Conservation (phyloP, 176 grass and related monocot genomes). For the Oryza rufipogon region DNA sequence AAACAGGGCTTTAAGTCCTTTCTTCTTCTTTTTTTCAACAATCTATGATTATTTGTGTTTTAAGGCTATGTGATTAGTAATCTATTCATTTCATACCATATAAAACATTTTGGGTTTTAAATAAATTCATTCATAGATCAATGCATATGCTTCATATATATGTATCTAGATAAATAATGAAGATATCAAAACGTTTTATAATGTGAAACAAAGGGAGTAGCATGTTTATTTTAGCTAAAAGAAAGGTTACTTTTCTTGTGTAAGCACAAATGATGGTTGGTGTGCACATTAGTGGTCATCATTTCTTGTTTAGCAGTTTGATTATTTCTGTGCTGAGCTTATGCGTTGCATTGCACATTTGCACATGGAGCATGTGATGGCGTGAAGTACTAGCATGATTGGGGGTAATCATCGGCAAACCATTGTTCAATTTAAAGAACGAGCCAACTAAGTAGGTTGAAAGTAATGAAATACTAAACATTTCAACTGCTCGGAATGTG, state of each 20-base stretch:
- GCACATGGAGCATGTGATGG: conserved; percentile 41
- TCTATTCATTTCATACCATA: too few relatives aligned
- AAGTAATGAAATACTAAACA: too few relatives aligned
- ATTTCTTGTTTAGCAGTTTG: conserved; percentile 15
- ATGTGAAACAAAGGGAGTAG: neutral
- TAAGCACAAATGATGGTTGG: conserved; percentile 29
- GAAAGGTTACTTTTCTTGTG: neutral
- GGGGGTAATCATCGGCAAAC: neutral
- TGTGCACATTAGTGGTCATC: neutral
- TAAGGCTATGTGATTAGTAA: too few relatives aligned
- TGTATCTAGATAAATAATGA: too few relatives aligned
- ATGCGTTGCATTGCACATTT: neutral
- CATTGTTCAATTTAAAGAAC: neutral
- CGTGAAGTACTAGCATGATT: conserved; percentile 10
- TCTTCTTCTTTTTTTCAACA: too few relatives aligned
- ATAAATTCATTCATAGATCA: too few relatives aligned
- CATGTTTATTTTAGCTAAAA: neutral
- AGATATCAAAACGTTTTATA: neutral
- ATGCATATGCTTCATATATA: too few relatives aligned
- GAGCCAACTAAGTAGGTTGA: too few relatives aligned
- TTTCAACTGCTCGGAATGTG: too few relatives aligned
- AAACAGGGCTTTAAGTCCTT: too few relatives aligned
- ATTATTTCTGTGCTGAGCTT: neutral
- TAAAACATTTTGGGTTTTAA: too few relatives aligned
- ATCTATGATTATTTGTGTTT: too few relatives aligned